Evolutionary conservation across 805 yeast genomes (phyloP).

Genomic region (Yamadazyma phyllophila): DNA sequence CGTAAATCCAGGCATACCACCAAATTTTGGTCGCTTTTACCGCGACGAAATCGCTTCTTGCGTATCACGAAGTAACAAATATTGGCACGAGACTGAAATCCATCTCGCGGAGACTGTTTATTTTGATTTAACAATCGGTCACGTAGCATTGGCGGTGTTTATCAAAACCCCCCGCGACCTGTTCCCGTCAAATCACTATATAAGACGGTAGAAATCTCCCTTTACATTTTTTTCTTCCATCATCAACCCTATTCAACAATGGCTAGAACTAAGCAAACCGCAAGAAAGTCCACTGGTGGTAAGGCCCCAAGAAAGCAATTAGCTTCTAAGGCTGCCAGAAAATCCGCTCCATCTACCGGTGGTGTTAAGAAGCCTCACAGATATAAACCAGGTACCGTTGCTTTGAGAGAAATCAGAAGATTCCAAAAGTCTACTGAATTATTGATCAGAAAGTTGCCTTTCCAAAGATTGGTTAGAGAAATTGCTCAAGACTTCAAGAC

Average conservation of each 20-base stretch:
- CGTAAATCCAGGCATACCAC: neutral
- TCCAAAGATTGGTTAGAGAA: constrained; percentile 49
- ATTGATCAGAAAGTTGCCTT: constrained; percentile 47
- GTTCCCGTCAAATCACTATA: constrained; percentile 1
- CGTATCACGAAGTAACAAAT: constrained; percentile 1
- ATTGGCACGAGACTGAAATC: neutral
- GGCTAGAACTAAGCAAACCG: constrained; percentile 50
- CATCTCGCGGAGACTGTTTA: neutral
- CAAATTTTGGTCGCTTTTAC: neutral
- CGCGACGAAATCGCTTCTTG: constrained; percentile 1
- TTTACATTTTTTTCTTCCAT: neutral
- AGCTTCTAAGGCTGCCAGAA: constrained; percentile 49
- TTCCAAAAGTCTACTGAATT: constrained; percentile 47
- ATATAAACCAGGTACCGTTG: constrained; percentile 51
- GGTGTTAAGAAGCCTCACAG: constrained; percentile 51
- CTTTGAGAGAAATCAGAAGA: constrained; percentile 49
- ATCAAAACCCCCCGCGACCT: neutral
- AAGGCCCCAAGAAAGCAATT: constrained; percentile 50
- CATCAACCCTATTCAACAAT: constrained; percentile 17
- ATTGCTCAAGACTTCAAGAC: constrained; percentile 48
- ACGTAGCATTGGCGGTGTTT: neutral
- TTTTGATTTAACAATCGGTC: neutral
- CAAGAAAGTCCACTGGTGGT: constrained; percentile 50
- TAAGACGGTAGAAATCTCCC: constrained; percentile 4
- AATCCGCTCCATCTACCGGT: constrained; percentile 46